Percentiles rank a stretch among this genome's conserved stretches.
Conservation (phyloP, 768 basidiomycete genomes). For the Gelatoporia subvermispora region DNA sequence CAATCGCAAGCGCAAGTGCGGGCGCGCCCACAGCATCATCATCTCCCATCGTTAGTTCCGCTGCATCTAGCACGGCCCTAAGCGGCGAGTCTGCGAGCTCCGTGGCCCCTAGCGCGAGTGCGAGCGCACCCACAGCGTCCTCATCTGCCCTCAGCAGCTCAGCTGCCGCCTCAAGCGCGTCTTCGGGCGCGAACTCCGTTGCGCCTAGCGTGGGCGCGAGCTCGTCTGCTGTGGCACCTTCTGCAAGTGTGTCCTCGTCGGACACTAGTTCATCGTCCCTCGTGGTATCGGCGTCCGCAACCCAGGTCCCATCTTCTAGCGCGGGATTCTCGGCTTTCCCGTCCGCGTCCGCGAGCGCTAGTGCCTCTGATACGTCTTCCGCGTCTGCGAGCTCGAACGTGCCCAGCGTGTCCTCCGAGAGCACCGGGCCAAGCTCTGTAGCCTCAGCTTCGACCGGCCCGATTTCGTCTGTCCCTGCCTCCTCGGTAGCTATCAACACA, state of each 20-base stretch:
- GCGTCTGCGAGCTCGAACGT: not conserved
- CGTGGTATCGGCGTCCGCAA: not conserved
- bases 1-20: not conserved
- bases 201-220: not conserved
- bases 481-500: not conserved
- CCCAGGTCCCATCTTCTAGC: not conserved
- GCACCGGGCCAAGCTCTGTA: not conserved
- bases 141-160: not conserved
- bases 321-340: not conserved
- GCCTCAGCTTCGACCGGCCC: not conserved
- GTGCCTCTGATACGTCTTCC: not conserved
- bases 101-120: not conserved
- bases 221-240: not conserved
- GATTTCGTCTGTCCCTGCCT: conserved; percentile 1
- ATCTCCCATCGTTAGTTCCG: too few species aligned
- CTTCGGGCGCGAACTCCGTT: too few species aligned
- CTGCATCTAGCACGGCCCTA: too few species aligned
- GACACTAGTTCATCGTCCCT: too few species aligned
- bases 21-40: not conserved
- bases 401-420: not conserved
- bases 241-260: not conserved
- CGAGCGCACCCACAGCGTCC: not conserved
- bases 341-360: not conserved
- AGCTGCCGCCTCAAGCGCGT: not conserved
- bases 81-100: too few species aligned